Evolutionary conservation across 2,329 filamentous ascomycete species (phyloP).

Genomic region (Clonostachys solani): DNA sequence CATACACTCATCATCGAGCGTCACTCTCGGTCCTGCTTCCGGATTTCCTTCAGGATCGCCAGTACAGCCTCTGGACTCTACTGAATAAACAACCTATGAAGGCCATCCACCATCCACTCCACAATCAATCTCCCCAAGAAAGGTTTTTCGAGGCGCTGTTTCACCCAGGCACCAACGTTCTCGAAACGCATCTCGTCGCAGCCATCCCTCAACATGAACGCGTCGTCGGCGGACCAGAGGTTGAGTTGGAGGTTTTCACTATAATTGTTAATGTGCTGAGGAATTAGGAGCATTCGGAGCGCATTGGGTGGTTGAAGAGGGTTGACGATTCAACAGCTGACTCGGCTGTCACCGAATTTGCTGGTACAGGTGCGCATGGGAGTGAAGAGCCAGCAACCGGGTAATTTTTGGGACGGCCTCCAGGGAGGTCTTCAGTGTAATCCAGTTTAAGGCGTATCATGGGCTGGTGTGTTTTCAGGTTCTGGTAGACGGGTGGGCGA

Average conservation of each 20-base stretch:
- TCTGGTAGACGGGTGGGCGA: no score
- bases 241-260: slow-evolving; percentile 75
- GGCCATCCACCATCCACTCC: slow-evolving; percentile 37
- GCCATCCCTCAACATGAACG: slow-evolving; percentile 59
- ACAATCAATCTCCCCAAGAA: slow-evolving; percentile 52
- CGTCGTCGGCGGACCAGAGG: slow-evolving; percentile 52
- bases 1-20: slow-evolving; percentile 63
- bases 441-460: no score
- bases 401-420: no score
- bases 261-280: slow-evolving; percentile 69
- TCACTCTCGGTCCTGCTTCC: slow-evolving; percentile 67
- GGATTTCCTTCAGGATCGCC: slow-evolving; percentile 57
- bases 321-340: no score
- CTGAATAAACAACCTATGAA: slow-evolving; percentile 63
- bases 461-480: no score
- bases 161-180: slow-evolving; percentile 67
- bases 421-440: no score
- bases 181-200: slow-evolving; percentile 75
- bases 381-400: no score
- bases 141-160: slow-evolving; percentile 75
- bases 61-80: slow-evolving; percentile 73
- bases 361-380: no score
- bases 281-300: slow-evolving; percentile 17
- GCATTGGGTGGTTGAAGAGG: no score
- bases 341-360: no score